These are phyloP conservation scores for Oryza rufipogon DNA, from an alignment of 176 grass and related monocot genomes.

Conservation along the genomic window DNA sequence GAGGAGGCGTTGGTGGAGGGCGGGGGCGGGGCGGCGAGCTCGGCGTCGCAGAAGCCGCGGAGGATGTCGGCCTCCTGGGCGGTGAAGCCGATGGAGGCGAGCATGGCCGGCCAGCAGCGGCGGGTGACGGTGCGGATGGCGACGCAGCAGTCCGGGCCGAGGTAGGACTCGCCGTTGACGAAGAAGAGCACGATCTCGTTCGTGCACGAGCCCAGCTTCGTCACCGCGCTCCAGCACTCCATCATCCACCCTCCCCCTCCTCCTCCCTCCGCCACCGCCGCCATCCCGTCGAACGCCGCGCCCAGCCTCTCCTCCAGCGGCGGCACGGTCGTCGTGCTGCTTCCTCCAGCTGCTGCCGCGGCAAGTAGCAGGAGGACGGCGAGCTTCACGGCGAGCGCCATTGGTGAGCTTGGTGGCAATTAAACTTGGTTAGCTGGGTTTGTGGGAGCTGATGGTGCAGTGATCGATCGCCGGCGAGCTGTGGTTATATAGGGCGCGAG, in stretches of 20 bases:
- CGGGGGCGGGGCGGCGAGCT: slow-evolving; percentile 19
- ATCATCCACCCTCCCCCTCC: slow-evolving; percentile 11
- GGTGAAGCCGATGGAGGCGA: slow-evolving; percentile 67
- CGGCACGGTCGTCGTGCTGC: not conserved
- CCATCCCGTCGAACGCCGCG: not conserved
- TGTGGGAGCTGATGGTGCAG: not conserved
- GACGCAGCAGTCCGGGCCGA: slow-evolving; percentile 70
- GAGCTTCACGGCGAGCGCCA: slow-evolving; percentile 14
- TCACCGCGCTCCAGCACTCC: slow-evolving; percentile 70
- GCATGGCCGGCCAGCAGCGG: slow-evolving; percentile 78
- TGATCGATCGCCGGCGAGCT: not conserved
- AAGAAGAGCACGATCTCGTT: slow-evolving; percentile 87
- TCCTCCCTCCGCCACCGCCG: not conserved
- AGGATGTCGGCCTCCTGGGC: slow-evolving; percentile 73
- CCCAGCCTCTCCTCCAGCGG: slow-evolving; percentile 3
- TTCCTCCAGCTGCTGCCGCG: not conserved
- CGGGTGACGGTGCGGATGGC: slow-evolving; percentile 70
- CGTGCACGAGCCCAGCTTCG: slow-evolving; percentile 62
- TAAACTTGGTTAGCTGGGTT: not conserved
- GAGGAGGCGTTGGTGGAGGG: not conserved
- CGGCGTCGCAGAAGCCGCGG: slow-evolving; percentile 63
- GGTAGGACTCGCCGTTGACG: slow-evolving; percentile 76
- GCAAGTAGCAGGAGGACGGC: not conserved
- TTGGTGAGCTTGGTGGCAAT: not conserved
- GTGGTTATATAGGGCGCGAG: not conserved